These are phyloP conservation scores for Anthracocystis setariae DNA, from an alignment of 1,284 basidiomycete genomes.

Conservation along the genomic window DNA sequence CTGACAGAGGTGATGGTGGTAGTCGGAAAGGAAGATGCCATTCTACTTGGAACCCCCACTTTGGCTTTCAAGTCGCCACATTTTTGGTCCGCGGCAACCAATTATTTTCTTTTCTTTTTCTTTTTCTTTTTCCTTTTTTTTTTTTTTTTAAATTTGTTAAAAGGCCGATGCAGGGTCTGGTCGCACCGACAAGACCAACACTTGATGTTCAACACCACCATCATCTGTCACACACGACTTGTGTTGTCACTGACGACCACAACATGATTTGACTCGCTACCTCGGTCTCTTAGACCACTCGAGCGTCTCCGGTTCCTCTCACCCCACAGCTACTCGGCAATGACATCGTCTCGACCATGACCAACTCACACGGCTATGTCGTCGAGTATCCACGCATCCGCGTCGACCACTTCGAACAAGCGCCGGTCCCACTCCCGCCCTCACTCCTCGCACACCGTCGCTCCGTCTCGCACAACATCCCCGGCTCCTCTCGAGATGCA, in stretches of 20 bases:
- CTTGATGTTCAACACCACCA: background rate
- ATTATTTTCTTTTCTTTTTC: no score
- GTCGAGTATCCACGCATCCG: constrained; percentile 61
- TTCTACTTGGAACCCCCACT: no score
- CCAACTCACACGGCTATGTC: constrained; percentile 55
- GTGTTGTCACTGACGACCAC: background rate
- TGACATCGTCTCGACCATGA: constrained; percentile 15
- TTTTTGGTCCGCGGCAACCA: no score
- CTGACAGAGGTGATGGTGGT: background rate
- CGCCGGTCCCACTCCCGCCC: constrained; percentile 25
- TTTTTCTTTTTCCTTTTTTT: constrained; percentile 2
- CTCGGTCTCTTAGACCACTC: background rate
- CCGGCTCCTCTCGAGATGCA: background rate
- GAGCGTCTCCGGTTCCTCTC: no score
- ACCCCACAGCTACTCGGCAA: background rate
- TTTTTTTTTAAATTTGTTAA: constrained; percentile 2
- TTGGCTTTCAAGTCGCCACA: no score
- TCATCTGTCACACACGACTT: background rate
- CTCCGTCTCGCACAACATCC: background rate
- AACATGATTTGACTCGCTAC: background rate
- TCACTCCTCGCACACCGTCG: constrained; percentile 40
- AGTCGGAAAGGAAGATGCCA: background rate
- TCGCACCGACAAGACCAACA: constrained; percentile 6
- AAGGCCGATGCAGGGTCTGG: constrained; percentile 40
- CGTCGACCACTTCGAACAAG: constrained; percentile 57